phyloP scores from a whole-genome alignment of 2,329 filamentous ascomycete species.

The Thelonectria rubi region DNA sequence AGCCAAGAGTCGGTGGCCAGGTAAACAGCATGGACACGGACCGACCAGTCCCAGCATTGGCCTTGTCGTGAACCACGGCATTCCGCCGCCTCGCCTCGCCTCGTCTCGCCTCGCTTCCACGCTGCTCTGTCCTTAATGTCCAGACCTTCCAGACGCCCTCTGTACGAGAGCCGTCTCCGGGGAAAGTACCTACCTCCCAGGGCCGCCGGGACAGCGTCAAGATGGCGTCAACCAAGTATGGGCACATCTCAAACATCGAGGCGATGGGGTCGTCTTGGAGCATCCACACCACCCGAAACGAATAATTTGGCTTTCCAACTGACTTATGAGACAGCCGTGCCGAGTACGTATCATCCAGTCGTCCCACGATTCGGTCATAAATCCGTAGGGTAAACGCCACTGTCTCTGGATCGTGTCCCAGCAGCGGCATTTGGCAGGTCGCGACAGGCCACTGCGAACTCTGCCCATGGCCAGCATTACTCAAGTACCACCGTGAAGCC shows the following conservation, averaged over 20 bases:
- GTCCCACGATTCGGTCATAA: constrained; percentile 4
- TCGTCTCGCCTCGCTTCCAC: constrained; percentile 17
- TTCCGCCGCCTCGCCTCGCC: constrained; percentile 18
- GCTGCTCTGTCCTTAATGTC: constrained; percentile 12
- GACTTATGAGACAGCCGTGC: constrained; percentile 1
- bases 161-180: constrained; percentile 4
- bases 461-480: constrained; percentile 10
- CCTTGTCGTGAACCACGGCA: constrained; percentile 10
- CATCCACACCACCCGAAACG: constrained; percentile 27
- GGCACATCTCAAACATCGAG: constrained; percentile 28
- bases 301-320: constrained; percentile 5
- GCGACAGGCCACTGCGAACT: background rate
- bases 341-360: constrained; percentile 3
- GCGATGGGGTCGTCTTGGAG: constrained; percentile 34
- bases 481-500: constrained; percentile 2
- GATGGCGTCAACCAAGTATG: constrained; percentile 31
- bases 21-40: constrained; percentile 5
- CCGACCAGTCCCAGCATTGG: constrained; percentile 4
- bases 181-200: constrained; percentile 10
- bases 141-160: background rate
- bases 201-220: constrained; percentile 28
- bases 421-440: constrained; percentile 9
- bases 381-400: constrained; percentile 23
- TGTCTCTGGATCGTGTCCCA: constrained; percentile 1
- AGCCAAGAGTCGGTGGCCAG: background rate